Conservation (phyloP, 371 early-diverging fungal genomes). For the Phascolomyces articulosus region DNA sequence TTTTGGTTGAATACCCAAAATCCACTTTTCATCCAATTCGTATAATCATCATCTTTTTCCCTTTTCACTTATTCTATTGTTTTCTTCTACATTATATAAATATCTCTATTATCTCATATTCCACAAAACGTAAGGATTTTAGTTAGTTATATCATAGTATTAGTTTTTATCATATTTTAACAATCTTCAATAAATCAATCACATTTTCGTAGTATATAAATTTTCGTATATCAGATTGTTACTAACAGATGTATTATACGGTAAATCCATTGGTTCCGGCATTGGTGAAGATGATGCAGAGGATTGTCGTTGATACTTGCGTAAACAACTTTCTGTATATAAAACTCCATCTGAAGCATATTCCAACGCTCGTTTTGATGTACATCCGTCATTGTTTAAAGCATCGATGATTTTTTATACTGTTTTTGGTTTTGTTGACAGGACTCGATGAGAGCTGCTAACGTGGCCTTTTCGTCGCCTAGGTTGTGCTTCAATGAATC, state of each 20-base stretch:
- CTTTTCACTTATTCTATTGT: too few species aligned
- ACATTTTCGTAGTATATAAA: too few species aligned
- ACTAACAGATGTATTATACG: not conserved
- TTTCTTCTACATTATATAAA: too few species aligned
- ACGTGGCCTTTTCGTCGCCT: not conserved
- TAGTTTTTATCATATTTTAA: too few species aligned
- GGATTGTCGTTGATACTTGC: not conserved
- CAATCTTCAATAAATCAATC: too few species aligned
- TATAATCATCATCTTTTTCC: too few species aligned
- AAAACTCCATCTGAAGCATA: constrained; percentile 1
- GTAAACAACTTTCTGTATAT: not conserved
- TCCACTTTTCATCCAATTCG: too few species aligned
- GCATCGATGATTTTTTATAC: constrained; percentile 12
- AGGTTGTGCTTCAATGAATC: not conserved
- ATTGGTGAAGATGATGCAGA: not conserved
- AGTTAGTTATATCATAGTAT: too few species aligned
- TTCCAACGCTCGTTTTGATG: not conserved
- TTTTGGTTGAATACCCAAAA: too few species aligned
- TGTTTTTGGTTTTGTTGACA: constrained; percentile 10
- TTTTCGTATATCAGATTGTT: too few species aligned
- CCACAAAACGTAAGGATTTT: too few species aligned
- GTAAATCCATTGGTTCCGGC: not conserved
- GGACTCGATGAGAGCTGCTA: constrained; percentile 7
- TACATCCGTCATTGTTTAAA: not conserved
- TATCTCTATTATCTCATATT: too few species aligned